Base-by-base conservation (phyloP, 352 stramenopile genomes). In the Pelagophyceae sp. region DNA sequence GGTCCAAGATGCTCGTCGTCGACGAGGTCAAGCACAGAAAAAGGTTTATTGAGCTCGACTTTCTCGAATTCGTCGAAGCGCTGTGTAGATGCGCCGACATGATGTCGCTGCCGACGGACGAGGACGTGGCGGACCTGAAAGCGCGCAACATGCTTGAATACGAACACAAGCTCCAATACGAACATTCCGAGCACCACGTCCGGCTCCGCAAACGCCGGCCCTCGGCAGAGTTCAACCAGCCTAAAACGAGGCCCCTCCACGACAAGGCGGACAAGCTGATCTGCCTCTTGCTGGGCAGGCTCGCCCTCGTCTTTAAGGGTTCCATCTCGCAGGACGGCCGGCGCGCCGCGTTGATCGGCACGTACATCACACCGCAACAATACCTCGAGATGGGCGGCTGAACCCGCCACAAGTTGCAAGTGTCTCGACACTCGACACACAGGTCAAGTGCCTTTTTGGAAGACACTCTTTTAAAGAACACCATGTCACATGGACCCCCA, bases 41-140 rank as follows among this genome's bases (percentile, higher is more conserved):
- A 23, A 35, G 29, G 32, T 78, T 75, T 58, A 78, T 78, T 25
- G 54, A 35, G 29, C 45, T 74, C 38, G 25, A n/a, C 61, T 78
- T 38, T 29, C 20, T 54, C 54, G 74, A 78, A 32, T 78, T 78
- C n/a, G 29, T 78, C 11, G 74, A 78, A 40, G 74, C 74, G 19
- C 29, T 78, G 17, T 3, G 40, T 0, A 0, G 74, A 31, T 38
- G 65, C 23, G 74, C 74, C 0, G 74, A 78, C 31, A 54, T 40
- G 15, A 61, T 72, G 32, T 37, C 23, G n/a, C 29, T 78, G 19
- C 74, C 74, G 40, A 75, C 51, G 15, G 58, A 78, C 51, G n/a
- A 78, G 54, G 74, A 78, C 27, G 32, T 78, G 74, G 23, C n/a
- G 23, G 29, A 38, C 17, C n/a, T 72, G 1, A 35, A 35, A 35